Base-by-base conservation (phyloP, 2,329 filamentous ascomycete species). In the Penicillium sclerotigenum region DNA sequence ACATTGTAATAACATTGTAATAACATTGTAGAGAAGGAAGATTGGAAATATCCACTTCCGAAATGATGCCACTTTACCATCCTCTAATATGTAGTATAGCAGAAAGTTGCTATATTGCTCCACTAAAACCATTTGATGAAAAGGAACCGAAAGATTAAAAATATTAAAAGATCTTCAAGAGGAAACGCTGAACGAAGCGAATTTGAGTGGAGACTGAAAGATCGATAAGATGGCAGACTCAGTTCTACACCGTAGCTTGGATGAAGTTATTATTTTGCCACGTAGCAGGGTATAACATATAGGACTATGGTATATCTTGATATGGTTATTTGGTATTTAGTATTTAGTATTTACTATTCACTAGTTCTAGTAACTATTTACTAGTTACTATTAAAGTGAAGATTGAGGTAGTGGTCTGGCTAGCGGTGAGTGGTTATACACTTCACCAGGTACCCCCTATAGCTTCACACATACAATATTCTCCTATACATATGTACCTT, bases 181-280 rank as follows among this genome's bases (percentile, higher is more conserved):
- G 36, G 20, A 36, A 26, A 18, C 10, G n/a, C 13, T 24, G 20
- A 42, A 26, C 22, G 38, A 41, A 26, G 22, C 26, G 22, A 42
- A 5, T 5, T 5, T 5, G 31, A 18, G 48, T 51, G 48, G 49
- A 47, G 28, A 52, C 47, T n/a, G n/a, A 22, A 18, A 48, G 47
- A 52, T 52, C 53, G 53, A 56, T 56, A 56, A 56, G 52, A 54
- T 54, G 52, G 47, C 47, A 49, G 53, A 56, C 53, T 56, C 40
- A 56, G 33, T 56, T 56, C 40, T 56, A 56, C 53, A 56, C 47
- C 40, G 53, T 56, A 52, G 52, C 31, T 47, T 38, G 13, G 33
- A 37, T 37, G 33, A 38, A 14, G 4, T 16, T 14, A 14, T 26
- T 20, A 7, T 13, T 14, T 13, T 14, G 34, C n/a, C 34, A 49